A percentile compares a stretch with the other conserved stretches of the same genome.
phyloP scores from a whole-genome alignment of 2,329 filamentous ascomycete genomes.

The Fusarium camptoceras region DNA sequence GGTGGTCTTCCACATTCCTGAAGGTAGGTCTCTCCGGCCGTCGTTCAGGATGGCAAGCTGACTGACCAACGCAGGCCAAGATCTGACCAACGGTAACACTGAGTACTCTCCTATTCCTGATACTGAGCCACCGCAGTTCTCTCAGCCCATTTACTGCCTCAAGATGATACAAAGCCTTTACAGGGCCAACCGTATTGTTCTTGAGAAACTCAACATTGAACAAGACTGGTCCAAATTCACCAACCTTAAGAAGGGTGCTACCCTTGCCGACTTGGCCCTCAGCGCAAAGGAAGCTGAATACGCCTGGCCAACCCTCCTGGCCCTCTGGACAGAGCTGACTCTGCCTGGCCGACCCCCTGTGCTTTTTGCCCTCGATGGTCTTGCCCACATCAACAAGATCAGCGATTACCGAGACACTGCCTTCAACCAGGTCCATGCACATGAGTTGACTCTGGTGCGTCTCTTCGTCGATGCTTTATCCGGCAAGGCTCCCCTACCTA shows the following conservation, averaged over 20 bases:
- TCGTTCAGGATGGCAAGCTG: background rate
- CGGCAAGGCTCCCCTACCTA: constrained; percentile 67
- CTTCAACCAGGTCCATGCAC: constrained; percentile 82
- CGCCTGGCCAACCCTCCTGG: constrained; percentile 83
- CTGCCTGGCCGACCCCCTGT: constrained; percentile 67
- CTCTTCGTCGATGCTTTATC: constrained; percentile 80
- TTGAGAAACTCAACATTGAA: constrained; percentile 63
- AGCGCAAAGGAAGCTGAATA: constrained; percentile 80
- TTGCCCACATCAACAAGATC: constrained; percentile 83
- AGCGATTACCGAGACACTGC: constrained; percentile 80
- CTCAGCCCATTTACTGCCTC: constrained; percentile 82
- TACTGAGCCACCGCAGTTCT: constrained; percentile 71
- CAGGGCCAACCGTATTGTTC: constrained; percentile 76
- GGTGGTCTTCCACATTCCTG: constrained; percentile 89
- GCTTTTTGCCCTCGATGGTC: constrained; percentile 81
- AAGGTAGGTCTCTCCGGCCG: constrained; percentile 68
- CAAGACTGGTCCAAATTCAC: constrained; percentile 58
- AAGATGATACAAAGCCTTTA: constrained; percentile 78
- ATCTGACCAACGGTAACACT: constrained; percentile 82
- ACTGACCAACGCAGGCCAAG: constrained; percentile 66
- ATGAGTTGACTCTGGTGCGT: constrained; percentile 81
- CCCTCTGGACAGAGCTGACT: constrained; percentile 82
- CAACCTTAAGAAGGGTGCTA: constrained; percentile 64
- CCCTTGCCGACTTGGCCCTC: constrained; percentile 76
- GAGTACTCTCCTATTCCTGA: constrained; percentile 79